Evolutionary conservation across 2,329 filamentous ascomycete genomes (phyloP), one percentile per base, ranked within the genome.

Genomic region (Apiospora sp.): DNA sequence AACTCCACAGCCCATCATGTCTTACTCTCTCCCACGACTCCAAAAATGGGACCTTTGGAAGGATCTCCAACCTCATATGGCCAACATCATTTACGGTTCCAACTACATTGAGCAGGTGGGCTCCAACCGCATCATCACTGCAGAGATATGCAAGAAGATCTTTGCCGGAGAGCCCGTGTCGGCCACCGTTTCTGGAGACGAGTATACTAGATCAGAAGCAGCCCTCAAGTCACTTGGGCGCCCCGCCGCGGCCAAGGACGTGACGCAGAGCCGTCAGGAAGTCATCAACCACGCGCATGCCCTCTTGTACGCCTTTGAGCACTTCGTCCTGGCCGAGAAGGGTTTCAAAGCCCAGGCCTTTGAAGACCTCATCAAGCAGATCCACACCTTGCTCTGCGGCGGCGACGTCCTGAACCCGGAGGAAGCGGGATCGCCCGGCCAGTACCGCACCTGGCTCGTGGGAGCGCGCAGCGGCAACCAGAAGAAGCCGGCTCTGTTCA

Each of bases 351-450:
- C 27, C 16, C 30, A 37, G 16, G 16, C 16, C 27, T 34, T 61
- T 1, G 76, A 76, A 41, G 30, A 67, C 1, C 69, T 73, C 37
- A 27, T 77, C 30, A 73, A 75, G 43, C 67, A 72, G 13, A 54
- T 74, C 7, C 74, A 78, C 44, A 3, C 14, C 12, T 72, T 58
- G 3, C 74, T 76, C 1, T 75, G 73, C 37, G 30, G 48, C 7
- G 75, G 72, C 0, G 48, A 51, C 1, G 64, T 73, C 7, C 44
- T 75, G 14, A 64, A 84, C 81, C 7, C 30, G 3, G 41, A 87
- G 79, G 73, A 87, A 75, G 75, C 81, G 82, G 72, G 86, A 1
- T 44, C 37, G 71, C 76, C 74, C n/a, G 80, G 79, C 0, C n/a
- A 72, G 1, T 82, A 82, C 58, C 76, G 80, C 19, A 71, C 71